These are phyloP conservation scores for Salvia splendens DNA, from an alignment of 257 asterid species.

Conservation along the genomic window DNA sequence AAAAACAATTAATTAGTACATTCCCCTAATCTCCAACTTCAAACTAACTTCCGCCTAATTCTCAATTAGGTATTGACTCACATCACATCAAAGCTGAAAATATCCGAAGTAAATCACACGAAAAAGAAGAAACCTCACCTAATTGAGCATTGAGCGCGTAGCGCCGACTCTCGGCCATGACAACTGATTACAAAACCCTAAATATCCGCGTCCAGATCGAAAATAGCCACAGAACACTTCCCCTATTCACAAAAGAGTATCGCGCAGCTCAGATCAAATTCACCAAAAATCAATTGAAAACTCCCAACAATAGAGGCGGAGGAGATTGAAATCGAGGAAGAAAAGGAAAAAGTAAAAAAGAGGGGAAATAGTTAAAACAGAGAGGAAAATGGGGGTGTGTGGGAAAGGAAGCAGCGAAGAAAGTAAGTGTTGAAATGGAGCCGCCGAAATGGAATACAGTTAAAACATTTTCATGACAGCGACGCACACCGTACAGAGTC, in stretches of 20 bases:
- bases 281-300: not conserved
- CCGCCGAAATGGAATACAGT: slow-evolving; percentile 80
- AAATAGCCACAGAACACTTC: slow-evolving; percentile 5
- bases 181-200: slow-evolving; percentile 25
- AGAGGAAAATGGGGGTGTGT: slow-evolving; percentile 19
- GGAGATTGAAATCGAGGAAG: slow-evolving; percentile 14
- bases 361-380: slow-evolving; percentile 2
- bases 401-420: slow-evolving; percentile 44
- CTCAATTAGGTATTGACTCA: slow-evolving; percentile 13
- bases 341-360: not conserved
- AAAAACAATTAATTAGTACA: not conserved
- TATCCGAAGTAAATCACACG: slow-evolving; percentile 15
- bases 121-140: slow-evolving; percentile 34
- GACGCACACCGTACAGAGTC: slow-evolving; percentile 28
- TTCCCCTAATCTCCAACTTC: slow-evolving; percentile 19
- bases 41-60: slow-evolving; percentile 16
- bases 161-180: slow-evolving; percentile 54
- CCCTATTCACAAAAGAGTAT: slow-evolving; percentile 25
- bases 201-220: slow-evolving; percentile 31
- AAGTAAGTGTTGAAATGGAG: slow-evolving; percentile 38
- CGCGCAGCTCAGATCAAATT: slow-evolving; percentile 16
- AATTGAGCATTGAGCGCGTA: slow-evolving; percentile 60
- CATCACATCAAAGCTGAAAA: not conserved
- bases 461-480: slow-evolving; percentile 44
- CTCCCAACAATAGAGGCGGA: not conserved